These are phyloP conservation scores for Rhizopogon vinicolor DNA, from an alignment of 768 basidiomycete genomes.

Conservation along the genomic window DNA sequence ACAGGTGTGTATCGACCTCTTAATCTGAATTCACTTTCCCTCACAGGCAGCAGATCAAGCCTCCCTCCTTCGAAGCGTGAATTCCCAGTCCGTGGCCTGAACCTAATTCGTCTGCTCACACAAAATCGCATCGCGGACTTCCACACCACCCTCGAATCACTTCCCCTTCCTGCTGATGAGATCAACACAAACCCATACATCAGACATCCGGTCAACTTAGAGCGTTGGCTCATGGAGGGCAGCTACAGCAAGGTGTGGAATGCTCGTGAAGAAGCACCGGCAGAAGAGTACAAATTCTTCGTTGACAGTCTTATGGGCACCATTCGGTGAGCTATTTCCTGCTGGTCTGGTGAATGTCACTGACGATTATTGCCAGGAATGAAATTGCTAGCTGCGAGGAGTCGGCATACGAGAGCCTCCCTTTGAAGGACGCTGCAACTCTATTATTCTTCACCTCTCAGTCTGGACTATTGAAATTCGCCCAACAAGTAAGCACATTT, in stretches of 20 bases:
- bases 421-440: constrained; percentile 84
- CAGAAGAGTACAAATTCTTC: constrained; percentile 93
- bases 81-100: constrained; percentile 84
- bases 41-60: constrained; percentile 40
- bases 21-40: constrained; percentile 4
- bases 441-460: constrained; percentile 87
- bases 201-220: constrained; percentile 84
- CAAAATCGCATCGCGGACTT: constrained; percentile 97
- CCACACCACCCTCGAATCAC: constrained; percentile 92
- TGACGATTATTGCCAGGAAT: constrained; percentile 46
- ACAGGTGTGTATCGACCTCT: constrained; percentile 42
- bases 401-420: constrained; percentile 87
- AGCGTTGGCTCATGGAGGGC: constrained; percentile 98
- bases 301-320: constrained; percentile 92
- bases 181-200: constrained; percentile 70
- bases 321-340: constrained; percentile 57
- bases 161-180: constrained; percentile 65
- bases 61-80: constrained; percentile 85
- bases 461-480: constrained; percentile 79
- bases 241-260: constrained; percentile 98
- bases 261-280: constrained; percentile 87
- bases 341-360: neutral
- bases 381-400: constrained; percentile 98
- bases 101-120: constrained; percentile 91
- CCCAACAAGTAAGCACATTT: constrained; percentile 55